Evolutionary conservation across 495 filamentous ascomycete genomes (phyloP).

Genomic region (Copromyces sp.): DNA sequence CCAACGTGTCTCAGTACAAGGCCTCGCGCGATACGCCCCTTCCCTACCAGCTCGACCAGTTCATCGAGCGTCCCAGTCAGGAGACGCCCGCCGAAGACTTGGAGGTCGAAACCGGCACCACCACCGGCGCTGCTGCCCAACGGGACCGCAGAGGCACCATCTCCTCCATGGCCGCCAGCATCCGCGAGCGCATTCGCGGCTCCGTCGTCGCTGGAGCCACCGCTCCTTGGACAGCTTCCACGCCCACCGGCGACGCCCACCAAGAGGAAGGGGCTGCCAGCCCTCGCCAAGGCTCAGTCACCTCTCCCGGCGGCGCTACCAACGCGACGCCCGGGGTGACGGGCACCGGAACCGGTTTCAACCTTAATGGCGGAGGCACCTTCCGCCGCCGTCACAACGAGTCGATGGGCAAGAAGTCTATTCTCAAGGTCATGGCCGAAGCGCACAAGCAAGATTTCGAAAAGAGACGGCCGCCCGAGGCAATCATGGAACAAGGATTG

Average conservation of each 20-base stretch:
- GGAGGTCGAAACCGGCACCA: background rate
- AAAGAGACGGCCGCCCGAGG: slow-evolving; percentile 47
- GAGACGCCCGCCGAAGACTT: slow-evolving; percentile 2
- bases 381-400: slow-evolving; percentile 22
- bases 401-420: slow-evolving; percentile 39
- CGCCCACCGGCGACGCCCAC: background rate
- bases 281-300: background rate
- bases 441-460: slow-evolving; percentile 88
- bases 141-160: background rate
- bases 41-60: slow-evolving; percentile 54
- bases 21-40: slow-evolving; percentile 72
- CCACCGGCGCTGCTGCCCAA: background rate
- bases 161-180: background rate
- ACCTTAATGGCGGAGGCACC: slow-evolving; percentile 16
- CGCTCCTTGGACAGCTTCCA: background rate
- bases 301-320: background rate
- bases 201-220: background rate
- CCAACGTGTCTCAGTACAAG: slow-evolving; percentile 75
- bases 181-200: background rate
- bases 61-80: slow-evolving; percentile 18
- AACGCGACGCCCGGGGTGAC: background rate
- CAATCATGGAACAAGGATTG: background rate
- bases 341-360: background rate
- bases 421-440: slow-evolving; percentile 47
- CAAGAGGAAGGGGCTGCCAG: background rate